A percentile compares a stretch with the other conserved stretches of the same genome.
phyloP scores from a whole-genome alignment of 1,284 basidiomycete species.

The Tilletia indica region DNA sequence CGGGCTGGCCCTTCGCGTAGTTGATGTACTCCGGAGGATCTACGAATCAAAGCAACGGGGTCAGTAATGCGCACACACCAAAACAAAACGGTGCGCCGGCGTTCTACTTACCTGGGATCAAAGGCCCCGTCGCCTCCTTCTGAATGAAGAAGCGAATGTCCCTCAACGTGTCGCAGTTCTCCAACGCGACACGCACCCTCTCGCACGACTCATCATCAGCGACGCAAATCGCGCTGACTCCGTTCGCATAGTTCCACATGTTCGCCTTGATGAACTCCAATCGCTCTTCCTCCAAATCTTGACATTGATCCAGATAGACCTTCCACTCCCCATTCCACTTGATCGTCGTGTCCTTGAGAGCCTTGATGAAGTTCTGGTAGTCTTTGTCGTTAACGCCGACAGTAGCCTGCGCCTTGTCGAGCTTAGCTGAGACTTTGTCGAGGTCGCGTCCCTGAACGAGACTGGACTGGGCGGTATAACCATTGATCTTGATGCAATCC shows the following conservation, averaged over 20 bases:
- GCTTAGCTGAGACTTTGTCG: slow-evolving; percentile 82
- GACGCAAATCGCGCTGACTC: slow-evolving; percentile 91
- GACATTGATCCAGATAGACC: slow-evolving; percentile 65
- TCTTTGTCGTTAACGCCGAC: slow-evolving; percentile 76
- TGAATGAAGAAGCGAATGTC: slow-evolving; percentile 52
- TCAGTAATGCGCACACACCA: neutral
- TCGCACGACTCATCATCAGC: slow-evolving; percentile 74
- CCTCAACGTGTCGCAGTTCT: slow-evolving; percentile 46
- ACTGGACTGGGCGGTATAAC: slow-evolving; percentile 87
- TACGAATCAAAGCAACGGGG: neutral
- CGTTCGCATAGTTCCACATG: slow-evolving; percentile 93
- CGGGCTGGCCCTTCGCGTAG: slow-evolving; percentile 50
- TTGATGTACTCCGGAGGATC: slow-evolving; percentile 55
- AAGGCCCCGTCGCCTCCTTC: slow-evolving; percentile 47
- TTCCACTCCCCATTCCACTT: slow-evolving; percentile 97
- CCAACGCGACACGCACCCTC: slow-evolving; percentile 49
- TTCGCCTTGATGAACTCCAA: slow-evolving; percentile 91
- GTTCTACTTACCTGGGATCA: slow-evolving; percentile 35
- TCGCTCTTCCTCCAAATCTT: slow-evolving; percentile 92
- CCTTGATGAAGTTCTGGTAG: slow-evolving; percentile 80
- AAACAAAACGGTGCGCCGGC: neutral
- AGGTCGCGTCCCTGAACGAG: slow-evolving; percentile 90
- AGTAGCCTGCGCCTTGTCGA: slow-evolving; percentile 84
- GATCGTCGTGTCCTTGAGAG: slow-evolving; percentile 73
- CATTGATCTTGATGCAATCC: slow-evolving; percentile 91